Evolutionary conservation across 179 eudicot genomes (phyloP), one percentile per base, ranked within the genome.

Genomic region (Pouteria campechiana): DNA sequence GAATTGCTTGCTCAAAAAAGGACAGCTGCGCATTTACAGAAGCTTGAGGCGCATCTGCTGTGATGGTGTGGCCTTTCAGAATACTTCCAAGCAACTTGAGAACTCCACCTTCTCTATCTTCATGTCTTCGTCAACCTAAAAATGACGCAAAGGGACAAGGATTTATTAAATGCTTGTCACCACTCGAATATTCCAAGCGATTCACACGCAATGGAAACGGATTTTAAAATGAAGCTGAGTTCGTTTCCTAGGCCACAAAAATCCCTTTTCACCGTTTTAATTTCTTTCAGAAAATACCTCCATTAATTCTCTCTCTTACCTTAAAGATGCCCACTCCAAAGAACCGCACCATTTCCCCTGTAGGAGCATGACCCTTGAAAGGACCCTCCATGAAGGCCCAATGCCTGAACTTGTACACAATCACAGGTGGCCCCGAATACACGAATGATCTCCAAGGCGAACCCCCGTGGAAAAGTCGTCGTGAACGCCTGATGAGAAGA

Each of bases 381-480:
- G 82, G 89, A 15, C 89, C 94, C 39, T 83, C 94, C 89, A 83
- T 76, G 60, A 54, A 51, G 6, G 78, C 94, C 94, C 90, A 84
- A 23, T 84, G 95, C 71, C 95, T 61, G 23, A 84, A 84, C 69
- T 81, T 84, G 61, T 60, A 74, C 5, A 55, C 69, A 11, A 84
- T 77, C 29, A 58, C 62, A 0, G 95, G 95, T 1, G 95, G 86
- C 5, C 83, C 86, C 0, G 90, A 61, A 55, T 76, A 84, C 15
- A 81, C 90, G 52, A 6, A 84, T 54, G 7, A 84, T 23, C 61
- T 84, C 90, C 0, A 81, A n/a, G 6, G 83, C 90, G 6, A 84
- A 84, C 8, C 90, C 90, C 0, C 90, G 68, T 0, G 90, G 83
- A 25, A 84, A 69, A 2, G 72, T 34, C 0, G 77, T 69, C 0